A percentile compares a stretch with the other conserved stretches of the same genome.
Conservation (phyloP, 495 filamentous ascomycete species). For the Hypoxylon cercidicola region DNA sequence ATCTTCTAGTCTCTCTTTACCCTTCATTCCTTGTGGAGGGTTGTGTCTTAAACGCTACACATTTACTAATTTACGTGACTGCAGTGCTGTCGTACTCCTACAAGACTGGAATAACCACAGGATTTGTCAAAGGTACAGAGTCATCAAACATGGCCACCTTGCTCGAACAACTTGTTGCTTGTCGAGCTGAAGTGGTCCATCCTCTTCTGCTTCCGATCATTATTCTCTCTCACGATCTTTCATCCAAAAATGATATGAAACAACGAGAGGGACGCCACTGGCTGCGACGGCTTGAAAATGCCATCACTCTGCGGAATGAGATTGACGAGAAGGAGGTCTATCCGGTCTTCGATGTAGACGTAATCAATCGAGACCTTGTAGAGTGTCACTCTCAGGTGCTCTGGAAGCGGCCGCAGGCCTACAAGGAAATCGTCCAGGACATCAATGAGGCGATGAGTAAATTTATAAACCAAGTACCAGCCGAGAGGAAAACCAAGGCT, state of each 20-base stretch:
- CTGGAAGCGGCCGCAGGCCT: constrained; percentile 68
- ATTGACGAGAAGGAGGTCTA: constrained; percentile 62
- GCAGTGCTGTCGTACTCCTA: constrained; percentile 63
- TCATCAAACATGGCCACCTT: constrained; percentile 58
- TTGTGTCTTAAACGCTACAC: too few relatives aligned
- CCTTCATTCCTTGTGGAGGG: neutral
- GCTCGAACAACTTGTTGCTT: constrained; percentile 58
- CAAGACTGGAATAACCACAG: constrained; percentile 60
- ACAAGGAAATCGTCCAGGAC: constrained; percentile 60
- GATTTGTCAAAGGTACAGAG: constrained; percentile 64
- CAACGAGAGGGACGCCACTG: constrained; percentile 66
- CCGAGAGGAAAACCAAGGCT: constrained; percentile 28
- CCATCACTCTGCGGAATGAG: constrained; percentile 65
- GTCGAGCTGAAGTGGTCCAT: constrained; percentile 57
- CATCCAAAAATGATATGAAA: constrained; percentile 59
- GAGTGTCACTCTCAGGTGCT: constrained; percentile 67
- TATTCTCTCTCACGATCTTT: constrained; percentile 63
- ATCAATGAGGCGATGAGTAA: constrained; percentile 55
- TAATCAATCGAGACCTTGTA: constrained; percentile 65
- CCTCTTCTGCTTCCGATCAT: constrained; percentile 65
- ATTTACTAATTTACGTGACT: constrained; percentile 5
- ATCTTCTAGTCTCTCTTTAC: neutral
- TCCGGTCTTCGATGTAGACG: constrained; percentile 62
- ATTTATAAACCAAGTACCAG: constrained; percentile 48
- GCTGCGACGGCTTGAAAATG: constrained; percentile 65